Percentiles rank a stretch among this genome's conserved stretches.
phyloP scores from a whole-genome alignment of 139 green algal species.

The Chlamydomonas eustigma region DNA sequence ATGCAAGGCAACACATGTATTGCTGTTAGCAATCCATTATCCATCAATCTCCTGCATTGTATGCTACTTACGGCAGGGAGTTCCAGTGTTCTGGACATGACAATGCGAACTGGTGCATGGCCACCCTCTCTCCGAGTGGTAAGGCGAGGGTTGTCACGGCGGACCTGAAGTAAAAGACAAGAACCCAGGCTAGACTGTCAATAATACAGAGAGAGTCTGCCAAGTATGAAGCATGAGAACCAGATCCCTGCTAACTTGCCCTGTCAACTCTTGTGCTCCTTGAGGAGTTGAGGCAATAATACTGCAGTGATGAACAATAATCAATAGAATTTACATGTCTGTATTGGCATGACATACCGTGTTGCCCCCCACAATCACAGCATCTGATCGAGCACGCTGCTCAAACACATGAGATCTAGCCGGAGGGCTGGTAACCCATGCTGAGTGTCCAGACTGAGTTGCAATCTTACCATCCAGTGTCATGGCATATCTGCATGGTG shows the following conservation, averaged over 20 bases:
- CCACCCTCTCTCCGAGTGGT: slow-evolving; percentile 86
- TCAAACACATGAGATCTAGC: slow-evolving; percentile 78
- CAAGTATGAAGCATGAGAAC: too few relatives aligned
- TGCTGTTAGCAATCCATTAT: too few relatives aligned
- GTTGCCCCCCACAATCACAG: slow-evolving; percentile 92
- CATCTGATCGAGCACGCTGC: slow-evolving; percentile 69
- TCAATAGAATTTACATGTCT: not conserved
- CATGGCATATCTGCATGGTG: slow-evolving; percentile 98
- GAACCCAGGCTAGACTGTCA: too few relatives aligned
- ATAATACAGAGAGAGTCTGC: too few relatives aligned
- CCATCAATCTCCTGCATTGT: slow-evolving; percentile 7
- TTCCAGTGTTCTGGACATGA: slow-evolving; percentile 90
- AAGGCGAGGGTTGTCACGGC: slow-evolving; percentile 91
- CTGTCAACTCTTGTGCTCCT: too few relatives aligned
- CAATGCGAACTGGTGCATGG: slow-evolving; percentile 81
- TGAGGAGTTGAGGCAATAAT: too few relatives aligned
- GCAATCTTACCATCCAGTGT: slow-evolving; percentile 99
- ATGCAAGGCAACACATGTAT: too few relatives aligned
- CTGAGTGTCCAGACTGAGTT: slow-evolving; percentile 77
- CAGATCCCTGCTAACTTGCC: too few relatives aligned
- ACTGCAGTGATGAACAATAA: too few relatives aligned
- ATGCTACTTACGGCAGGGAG: slow-evolving; percentile 64
- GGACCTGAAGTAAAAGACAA: slow-evolving; percentile 27
- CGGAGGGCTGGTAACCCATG: slow-evolving; percentile 83
- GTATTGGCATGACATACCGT: slow-evolving; percentile 48